Evolutionary conservation across 2,329 filamentous ascomycete genomes (phyloP), one percentile per base, ranked within the genome.

Genomic region (Beauveria varroae): DNA sequence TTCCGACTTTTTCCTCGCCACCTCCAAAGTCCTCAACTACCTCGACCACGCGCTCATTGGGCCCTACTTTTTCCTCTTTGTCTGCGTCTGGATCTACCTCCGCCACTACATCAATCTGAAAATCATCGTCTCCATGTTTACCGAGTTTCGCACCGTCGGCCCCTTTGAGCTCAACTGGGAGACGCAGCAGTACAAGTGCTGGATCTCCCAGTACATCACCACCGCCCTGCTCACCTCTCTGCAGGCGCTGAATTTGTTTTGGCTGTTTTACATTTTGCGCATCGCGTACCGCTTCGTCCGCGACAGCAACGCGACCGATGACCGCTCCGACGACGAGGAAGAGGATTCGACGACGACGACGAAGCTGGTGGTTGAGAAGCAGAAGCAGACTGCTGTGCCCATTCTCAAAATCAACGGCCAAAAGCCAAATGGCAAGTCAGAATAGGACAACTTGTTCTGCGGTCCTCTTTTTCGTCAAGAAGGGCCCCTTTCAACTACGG

Each of bases 1-100:
- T 64, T 92, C 88, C 63, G 93, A 97, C 74, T 96, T 97, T 77
- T 97, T 97, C 84, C 83, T 97, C 50, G 93, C 93, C 43, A 95
- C 90, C 2, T 96, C 91, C 64, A 97, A 97, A 78, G 85, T 87
- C 5, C 84, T 97, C 68, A 96, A 96, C 78, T 97, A 98, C 77
- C 78, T 97, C 67, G 89, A 96, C 71, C 86, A 87, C 60, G 78
- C 83, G 62, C 78, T 96, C 51, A 90, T 90, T n/a, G 86, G 81
- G 0, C 91, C 91, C 18, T 96, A 93, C 78, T 97, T 95, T 75
- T 85, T 84, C 71, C 66, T 89, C 67, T 97, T 96, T 78, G 88
- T 96, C 73, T 78, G 78, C 65, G 80, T 88, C 63, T 98, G 93
- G 93, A 86, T 91, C 70, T 97, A 98, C 78, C 79, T 93, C 65